Conservation (phyloP, 305 asterid species). For the Plantago coronopus region DNA sequence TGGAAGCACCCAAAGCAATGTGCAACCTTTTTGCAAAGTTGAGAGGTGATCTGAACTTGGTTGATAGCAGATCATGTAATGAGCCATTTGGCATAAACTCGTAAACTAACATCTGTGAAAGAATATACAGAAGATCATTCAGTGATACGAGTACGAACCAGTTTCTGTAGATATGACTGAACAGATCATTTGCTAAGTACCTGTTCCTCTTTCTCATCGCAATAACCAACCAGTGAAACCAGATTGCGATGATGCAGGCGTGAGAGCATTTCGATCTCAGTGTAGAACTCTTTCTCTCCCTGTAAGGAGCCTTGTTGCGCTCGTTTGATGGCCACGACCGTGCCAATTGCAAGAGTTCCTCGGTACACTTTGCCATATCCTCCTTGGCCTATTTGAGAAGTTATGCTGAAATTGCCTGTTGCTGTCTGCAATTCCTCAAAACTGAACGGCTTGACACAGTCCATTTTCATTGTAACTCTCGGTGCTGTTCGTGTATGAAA, state of each 20-base stretch:
- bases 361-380: conserved; percentile 50
- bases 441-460: conserved; percentile 45
- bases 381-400: conserved; percentile 46
- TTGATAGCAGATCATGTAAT: conserved; percentile 45
- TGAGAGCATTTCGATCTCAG: conserved; percentile 49
- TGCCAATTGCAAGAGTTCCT: conserved; percentile 36
- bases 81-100: conserved; percentile 57
- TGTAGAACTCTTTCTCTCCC: conserved; percentile 50
- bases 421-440: conserved; percentile 36
- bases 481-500: conserved; percentile 23
- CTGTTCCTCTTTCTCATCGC: conserved; percentile 51
- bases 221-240: conserved; percentile 45
- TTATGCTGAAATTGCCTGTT: conserved; percentile 30
- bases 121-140: neutral
- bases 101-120: conserved; percentile 48
- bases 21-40: conserved; percentile 62
- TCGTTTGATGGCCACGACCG: conserved; percentile 48
- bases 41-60: conserved; percentile 42
- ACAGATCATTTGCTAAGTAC: conserved; percentile 16
- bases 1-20: conserved; percentile 71
- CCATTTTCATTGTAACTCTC: conserved; percentile 39
- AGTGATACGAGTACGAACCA: neutral
- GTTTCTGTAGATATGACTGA: neutral
- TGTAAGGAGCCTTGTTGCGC: conserved; percentile 45
- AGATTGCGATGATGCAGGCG: conserved; percentile 51